Conservation (phyloP, 2,329 filamentous ascomycete species). For the Gnomoniopsis smithogilvyi region DNA sequence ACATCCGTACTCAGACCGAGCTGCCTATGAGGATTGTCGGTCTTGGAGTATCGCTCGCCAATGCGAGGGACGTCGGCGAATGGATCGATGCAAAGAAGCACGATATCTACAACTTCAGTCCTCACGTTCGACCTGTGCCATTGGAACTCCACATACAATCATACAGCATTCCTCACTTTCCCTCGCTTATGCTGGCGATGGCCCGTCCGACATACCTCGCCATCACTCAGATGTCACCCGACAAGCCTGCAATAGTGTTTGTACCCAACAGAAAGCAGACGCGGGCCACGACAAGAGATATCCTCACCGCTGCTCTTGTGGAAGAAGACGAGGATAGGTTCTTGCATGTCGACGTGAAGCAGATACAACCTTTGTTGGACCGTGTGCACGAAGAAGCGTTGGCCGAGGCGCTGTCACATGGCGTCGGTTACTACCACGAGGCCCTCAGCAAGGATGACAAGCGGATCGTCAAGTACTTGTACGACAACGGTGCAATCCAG, state of each 20-base stretch:
- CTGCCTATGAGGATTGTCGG: slow-evolving; percentile 83
- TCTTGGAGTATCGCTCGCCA: slow-evolving; percentile 86
- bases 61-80: slow-evolving; percentile 90
- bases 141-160: slow-evolving; percentile 94
- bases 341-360: slow-evolving; percentile 77
- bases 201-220: slow-evolving; percentile 89
- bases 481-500: slow-evolving; percentile 84
- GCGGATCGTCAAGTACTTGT: slow-evolving; percentile 89
- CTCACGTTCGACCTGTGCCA: slow-evolving; percentile 82
- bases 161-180: slow-evolving; percentile 94
- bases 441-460: slow-evolving; percentile 86
- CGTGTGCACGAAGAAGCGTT: slow-evolving; percentile 83
- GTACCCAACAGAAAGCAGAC: slow-evolving; percentile 93
- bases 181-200: slow-evolving; percentile 98
- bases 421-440: slow-evolving; percentile 96
- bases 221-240: slow-evolving; percentile 80
- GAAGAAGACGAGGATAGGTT: slow-evolving; percentile 94
- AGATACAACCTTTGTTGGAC: slow-evolving; percentile 77
- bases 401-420: slow-evolving; percentile 85
- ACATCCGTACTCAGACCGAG: slow-evolving; percentile 86
- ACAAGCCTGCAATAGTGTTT: slow-evolving; percentile 89
- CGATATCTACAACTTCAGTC: slow-evolving; percentile 98
- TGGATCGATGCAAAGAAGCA: slow-evolving; percentile 99
- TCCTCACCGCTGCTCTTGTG: slow-evolving; percentile 81
- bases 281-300: slow-evolving; percentile 78